Conservation (phyloP, 345 rosid genomes). For the Eucalyptus guilfoylei region DNA sequence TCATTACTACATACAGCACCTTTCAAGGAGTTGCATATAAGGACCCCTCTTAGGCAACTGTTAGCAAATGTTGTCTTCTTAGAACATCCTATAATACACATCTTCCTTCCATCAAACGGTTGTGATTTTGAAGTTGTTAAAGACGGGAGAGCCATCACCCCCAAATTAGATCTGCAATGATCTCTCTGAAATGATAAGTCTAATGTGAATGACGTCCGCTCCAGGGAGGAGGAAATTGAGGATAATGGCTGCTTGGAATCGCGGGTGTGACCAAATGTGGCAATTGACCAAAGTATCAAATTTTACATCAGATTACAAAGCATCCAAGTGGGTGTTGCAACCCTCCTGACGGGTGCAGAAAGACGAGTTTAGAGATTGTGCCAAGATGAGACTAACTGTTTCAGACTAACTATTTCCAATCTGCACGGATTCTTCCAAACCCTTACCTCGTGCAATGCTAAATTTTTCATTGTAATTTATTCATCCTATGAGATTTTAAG, state of each 20-base stretch:
- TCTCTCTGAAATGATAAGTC: constrained; percentile 5
- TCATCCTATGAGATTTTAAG: no score
- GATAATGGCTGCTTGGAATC: constrained; percentile 21
- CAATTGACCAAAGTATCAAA: not conserved
- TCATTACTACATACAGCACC: no score
- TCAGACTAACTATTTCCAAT: no score
- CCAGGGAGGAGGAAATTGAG: constrained; percentile 59
- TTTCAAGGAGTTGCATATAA: no score
- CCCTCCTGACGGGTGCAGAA: no score
- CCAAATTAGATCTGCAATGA: constrained; percentile 4
- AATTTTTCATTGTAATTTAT: no score
- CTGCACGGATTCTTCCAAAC: fast-evolving
- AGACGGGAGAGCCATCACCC: not conserved
- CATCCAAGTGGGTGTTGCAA: not conserved
- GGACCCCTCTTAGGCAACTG: no score
- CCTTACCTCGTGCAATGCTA: no score
- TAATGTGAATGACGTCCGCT: constrained; percentile 25
- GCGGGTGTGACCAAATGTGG: constrained; percentile 21
- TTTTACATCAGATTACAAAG: not conserved
- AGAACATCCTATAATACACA: constrained; percentile 82
- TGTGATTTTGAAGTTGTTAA: constrained; percentile 52
- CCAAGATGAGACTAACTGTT: no score
- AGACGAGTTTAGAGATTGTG: no score
- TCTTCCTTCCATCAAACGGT: constrained; percentile 54
- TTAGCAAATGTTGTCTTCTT: constrained; percentile 9